These are phyloP conservation scores for Inga leiocalycina DNA, from an alignment of 306 rosid species.

Conservation along the genomic window DNA sequence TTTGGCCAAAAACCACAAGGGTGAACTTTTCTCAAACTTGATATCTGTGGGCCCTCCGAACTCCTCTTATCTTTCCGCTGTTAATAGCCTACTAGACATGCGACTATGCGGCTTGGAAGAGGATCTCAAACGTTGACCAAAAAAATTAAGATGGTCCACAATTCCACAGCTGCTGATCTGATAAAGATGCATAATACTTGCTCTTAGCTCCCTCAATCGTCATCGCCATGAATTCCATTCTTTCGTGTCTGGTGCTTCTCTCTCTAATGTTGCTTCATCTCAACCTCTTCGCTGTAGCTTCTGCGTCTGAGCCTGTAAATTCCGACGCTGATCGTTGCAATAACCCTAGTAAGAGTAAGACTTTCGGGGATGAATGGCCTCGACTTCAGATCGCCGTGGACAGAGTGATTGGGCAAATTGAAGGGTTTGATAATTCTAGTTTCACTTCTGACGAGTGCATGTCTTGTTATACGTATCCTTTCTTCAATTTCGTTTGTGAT, in stretches of 20 bases:
- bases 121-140: not conserved
- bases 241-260: not conserved
- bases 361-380: conserved; percentile 58
- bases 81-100: too few relatives aligned
- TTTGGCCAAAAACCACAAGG: too few relatives aligned
- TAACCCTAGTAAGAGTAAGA: conserved; percentile 35
- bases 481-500: not conserved
- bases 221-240: not conserved
- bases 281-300: conserved; percentile 9
- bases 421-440: conserved; percentile 54
- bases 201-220: not conserved
- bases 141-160: too few relatives aligned
- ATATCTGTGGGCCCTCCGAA: too few relatives aligned
- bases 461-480: conserved; percentile 61
- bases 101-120: too few relatives aligned
- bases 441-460: conserved; percentile 60
- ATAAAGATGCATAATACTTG: not conserved
- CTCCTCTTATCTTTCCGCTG: too few relatives aligned
- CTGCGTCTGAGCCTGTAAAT: not conserved
- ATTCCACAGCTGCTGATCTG: not conserved
- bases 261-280: not conserved
- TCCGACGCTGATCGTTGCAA: not conserved
- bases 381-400: conserved; percentile 59
- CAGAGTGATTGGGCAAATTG: conserved; percentile 53
- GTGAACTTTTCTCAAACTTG: too few relatives aligned